Evolutionary conservation across 345 rosid genomes (phyloP).

Genomic region (Melastoma malabathricum): DNA sequence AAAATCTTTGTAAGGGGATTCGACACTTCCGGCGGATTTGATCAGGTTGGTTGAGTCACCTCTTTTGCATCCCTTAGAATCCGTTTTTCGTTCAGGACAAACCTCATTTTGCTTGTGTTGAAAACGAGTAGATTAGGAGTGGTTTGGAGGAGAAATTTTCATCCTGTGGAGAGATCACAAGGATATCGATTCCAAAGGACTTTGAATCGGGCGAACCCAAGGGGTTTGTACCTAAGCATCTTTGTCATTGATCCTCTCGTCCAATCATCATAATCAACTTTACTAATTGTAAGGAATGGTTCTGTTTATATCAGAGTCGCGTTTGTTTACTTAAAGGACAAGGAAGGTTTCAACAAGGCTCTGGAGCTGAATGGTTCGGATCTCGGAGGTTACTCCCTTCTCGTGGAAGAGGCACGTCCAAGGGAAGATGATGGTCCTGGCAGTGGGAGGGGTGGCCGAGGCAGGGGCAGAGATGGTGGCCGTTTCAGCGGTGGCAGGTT

Average conservation of each 20-base stretch:
- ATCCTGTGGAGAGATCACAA: constrained; percentile 54
- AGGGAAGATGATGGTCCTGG: constrained; percentile 26
- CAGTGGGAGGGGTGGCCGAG: constrained; percentile 22
- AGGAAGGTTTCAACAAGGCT: constrained; percentile 36
- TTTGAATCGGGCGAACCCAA: constrained; percentile 46
- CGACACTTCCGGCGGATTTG: constrained; percentile 33
- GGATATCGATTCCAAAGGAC: constrained; percentile 54
- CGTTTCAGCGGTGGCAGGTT: too few relatives aligned
- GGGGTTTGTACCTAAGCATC: constrained; percentile 41
- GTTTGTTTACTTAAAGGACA: constrained; percentile 43
- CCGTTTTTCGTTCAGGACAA: too few relatives aligned
- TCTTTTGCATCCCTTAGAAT: background rate
- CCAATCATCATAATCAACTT: too few relatives aligned
- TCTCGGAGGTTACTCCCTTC: constrained; percentile 26
- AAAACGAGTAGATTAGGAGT: constrained; percentile 29
- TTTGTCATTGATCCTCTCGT: background rate
- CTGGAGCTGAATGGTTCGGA: constrained; percentile 45
- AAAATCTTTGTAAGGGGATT: constrained; percentile 52
- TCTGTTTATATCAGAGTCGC: constrained; percentile 40
- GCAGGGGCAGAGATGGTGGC: constrained; percentile 17
- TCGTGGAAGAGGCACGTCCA: constrained; percentile 65
- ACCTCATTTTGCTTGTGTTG: too few relatives aligned
- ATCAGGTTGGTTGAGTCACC: constrained; percentile 26
- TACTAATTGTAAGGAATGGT: too few relatives aligned
- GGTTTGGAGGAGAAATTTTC: constrained; percentile 47